Evolutionary conservation across 805 yeast species (phyloP).

Genomic region (Hanseniaspora taiwanica): DNA sequence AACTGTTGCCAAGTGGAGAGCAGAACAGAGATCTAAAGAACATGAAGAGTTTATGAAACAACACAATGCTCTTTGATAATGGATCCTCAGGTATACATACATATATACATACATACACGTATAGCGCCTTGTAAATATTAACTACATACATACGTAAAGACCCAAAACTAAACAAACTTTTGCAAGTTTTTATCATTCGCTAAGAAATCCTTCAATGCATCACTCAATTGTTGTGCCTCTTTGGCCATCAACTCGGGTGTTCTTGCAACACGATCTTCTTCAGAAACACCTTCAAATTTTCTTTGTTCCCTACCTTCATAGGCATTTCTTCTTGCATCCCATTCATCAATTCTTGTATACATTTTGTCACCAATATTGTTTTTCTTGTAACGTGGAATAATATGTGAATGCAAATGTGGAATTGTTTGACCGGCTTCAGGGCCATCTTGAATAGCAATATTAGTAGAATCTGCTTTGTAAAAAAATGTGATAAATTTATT

Average conservation of each 20-base stretch:
- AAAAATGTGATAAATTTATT: slow-evolving; percentile 50
- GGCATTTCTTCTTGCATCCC: slow-evolving; percentile 26
- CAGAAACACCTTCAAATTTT: slow-evolving; percentile 13
- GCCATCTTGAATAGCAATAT: slow-evolving; percentile 93
- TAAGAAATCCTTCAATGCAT: slow-evolving; percentile 25
- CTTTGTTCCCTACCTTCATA: slow-evolving; percentile 16
- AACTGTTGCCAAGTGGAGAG: slow-evolving; percentile 44
- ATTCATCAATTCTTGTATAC: slow-evolving; percentile 55
- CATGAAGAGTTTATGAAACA: slow-evolving; percentile 17
- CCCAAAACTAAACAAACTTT: no score
- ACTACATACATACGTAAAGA: no score
- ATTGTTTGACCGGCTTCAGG: slow-evolving; percentile 93
- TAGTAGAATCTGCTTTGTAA: slow-evolving; percentile 72
- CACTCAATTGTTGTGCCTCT: slow-evolving; percentile 51
- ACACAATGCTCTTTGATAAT: no score
- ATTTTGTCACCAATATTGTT: slow-evolving; percentile 60
- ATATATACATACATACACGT: not conserved
- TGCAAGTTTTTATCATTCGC: no score
- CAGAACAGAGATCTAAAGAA: slow-evolving; percentile 33
- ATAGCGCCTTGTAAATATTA: not conserved
- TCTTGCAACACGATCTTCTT: slow-evolving; percentile 38
- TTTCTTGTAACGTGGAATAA: slow-evolving; percentile 65
- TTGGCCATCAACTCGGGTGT: slow-evolving; percentile 48
- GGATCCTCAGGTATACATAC: not conserved
- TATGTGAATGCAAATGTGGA: slow-evolving; percentile 88